Evolutionary conservation across 1,139 yeast genomes (phyloP).

Genomic region (Scheffersomyces illinoinensis): DNA sequence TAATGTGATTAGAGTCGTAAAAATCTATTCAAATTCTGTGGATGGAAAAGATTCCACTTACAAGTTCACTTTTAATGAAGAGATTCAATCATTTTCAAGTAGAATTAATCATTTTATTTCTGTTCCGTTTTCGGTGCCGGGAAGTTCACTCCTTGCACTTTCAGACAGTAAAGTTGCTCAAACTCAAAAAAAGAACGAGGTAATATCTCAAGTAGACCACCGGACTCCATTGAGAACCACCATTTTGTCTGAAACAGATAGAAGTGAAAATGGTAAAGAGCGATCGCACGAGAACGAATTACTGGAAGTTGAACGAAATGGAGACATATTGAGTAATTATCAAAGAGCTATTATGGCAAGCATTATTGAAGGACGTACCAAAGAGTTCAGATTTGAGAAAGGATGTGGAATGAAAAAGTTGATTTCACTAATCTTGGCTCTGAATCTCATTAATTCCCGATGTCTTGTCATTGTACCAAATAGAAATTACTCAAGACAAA

Average conservation of each 20-base stretch:
- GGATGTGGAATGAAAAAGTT: background rate
- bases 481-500: background rate
- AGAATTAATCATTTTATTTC: conserved; percentile 11
- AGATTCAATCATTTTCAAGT: conserved; percentile 9
- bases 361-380: background rate
- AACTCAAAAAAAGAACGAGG: background rate
- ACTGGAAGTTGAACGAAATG: background rate
- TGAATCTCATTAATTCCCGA: background rate
- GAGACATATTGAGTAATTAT: background rate
- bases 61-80: conserved; percentile 3
- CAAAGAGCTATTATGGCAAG: background rate
- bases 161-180: background rate
- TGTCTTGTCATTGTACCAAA: background rate
- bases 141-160: background rate
- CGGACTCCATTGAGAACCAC: background rate
- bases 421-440: background rate
- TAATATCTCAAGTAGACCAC: background rate
- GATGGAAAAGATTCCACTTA: conserved; percentile 4
- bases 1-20: conserved; percentile 14
- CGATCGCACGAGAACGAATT: background rate
- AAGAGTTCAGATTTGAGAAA: background rate
- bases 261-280: background rate
- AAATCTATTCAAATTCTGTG: background rate
- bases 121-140: conserved; percentile 4
- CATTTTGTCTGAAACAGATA: background rate